These are phyloP conservation scores for Glycyrrhiza uralensis DNA, from an alignment of 306 rosid genomes.

Conservation along the genomic window DNA sequence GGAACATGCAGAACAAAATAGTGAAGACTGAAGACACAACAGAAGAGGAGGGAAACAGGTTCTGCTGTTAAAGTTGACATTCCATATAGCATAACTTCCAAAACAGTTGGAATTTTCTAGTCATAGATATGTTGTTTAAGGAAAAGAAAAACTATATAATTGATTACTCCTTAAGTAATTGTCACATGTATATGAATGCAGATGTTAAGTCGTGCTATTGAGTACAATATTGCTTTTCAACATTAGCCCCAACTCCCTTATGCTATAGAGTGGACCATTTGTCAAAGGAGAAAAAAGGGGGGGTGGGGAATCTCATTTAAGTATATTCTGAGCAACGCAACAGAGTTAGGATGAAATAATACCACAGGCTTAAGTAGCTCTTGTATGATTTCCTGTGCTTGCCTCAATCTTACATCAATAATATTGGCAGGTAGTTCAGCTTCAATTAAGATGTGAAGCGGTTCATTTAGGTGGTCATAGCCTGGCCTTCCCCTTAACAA, in stretches of 20 bases:
- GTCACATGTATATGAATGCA: not conserved
- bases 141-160: not conserved
- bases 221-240: too few relatives aligned
- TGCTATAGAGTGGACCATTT: not conserved
- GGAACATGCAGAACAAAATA: not conserved
- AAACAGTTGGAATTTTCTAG: not conserved
- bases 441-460: constrained; percentile 84
- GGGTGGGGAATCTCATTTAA: not conserved
- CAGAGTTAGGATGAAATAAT: constrained; percentile 17
- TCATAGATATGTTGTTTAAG: not conserved
- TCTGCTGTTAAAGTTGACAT: constrained; percentile 1
- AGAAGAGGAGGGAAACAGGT: not conserved
- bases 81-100: not conserved
- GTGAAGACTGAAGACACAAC: not conserved
- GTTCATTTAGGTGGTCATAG: constrained; percentile 91
- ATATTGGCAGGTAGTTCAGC: constrained; percentile 86
- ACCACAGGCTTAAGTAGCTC: constrained; percentile 95
- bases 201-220: too few relatives aligned
- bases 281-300: not conserved
- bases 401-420: constrained; percentile 70
- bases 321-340: not conserved
- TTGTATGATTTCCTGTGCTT: constrained; percentile 84
- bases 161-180: not conserved
- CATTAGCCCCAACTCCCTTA: not conserved
- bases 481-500: constrained; percentile 87